Evolutionary conservation across 495 filamentous ascomycete species (phyloP).

Genomic region (Cenococcum geophilum): DNA sequence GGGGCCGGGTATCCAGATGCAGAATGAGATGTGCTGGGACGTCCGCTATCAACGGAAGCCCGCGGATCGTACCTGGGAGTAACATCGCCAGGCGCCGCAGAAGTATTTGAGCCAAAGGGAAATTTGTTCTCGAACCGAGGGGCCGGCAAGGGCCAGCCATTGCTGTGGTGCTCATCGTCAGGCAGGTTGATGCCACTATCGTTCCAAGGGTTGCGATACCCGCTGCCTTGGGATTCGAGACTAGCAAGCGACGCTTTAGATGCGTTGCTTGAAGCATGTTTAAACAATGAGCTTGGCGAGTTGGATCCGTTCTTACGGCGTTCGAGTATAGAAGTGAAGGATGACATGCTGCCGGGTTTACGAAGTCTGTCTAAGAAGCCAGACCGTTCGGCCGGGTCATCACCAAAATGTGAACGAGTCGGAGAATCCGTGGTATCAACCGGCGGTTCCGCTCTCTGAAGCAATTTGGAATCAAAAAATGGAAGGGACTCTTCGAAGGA

Average conservation of each 20-base stretch:
- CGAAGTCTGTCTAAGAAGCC: slow-evolving; percentile 76
- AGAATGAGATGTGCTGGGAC: slow-evolving; percentile 88
- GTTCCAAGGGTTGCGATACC: slow-evolving; percentile 95
- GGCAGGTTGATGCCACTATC: slow-evolving; percentile 89
- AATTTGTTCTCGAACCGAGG: slow-evolving; percentile 29
- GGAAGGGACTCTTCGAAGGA: slow-evolving; percentile 95
- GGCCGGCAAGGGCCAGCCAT: slow-evolving; percentile 36
- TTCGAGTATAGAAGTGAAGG: slow-evolving; percentile 85
- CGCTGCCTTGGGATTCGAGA: slow-evolving; percentile 85
- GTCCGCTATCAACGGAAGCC: slow-evolving; percentile 81
- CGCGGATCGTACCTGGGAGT: slow-evolving; percentile 47
- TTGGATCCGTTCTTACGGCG: slow-evolving; percentile 87
- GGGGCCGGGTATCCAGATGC: slow-evolving; percentile 44
- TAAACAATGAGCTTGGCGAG: slow-evolving; percentile 74
- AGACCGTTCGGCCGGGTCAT: slow-evolving; percentile 65
- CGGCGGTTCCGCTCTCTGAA: slow-evolving; percentile 80
- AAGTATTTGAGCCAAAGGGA: slow-evolving; percentile 26
- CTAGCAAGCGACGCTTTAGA: slow-evolving; percentile 91
- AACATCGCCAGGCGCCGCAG: slow-evolving; percentile 28
- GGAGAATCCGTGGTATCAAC: slow-evolving; percentile 73
- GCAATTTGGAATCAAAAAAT: slow-evolving; percentile 91
- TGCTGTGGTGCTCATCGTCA: slow-evolving; percentile 63
- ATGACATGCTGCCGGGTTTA: slow-evolving; percentile 88
- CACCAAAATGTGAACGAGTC: slow-evolving; percentile 69
- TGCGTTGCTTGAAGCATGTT: slow-evolving; percentile 85